A percentile compares a stretch with the other conserved stretches of the same genome.
Conservation (phyloP, 495 filamentous ascomycete genomes). For the Aspergillus diversus region DNA sequence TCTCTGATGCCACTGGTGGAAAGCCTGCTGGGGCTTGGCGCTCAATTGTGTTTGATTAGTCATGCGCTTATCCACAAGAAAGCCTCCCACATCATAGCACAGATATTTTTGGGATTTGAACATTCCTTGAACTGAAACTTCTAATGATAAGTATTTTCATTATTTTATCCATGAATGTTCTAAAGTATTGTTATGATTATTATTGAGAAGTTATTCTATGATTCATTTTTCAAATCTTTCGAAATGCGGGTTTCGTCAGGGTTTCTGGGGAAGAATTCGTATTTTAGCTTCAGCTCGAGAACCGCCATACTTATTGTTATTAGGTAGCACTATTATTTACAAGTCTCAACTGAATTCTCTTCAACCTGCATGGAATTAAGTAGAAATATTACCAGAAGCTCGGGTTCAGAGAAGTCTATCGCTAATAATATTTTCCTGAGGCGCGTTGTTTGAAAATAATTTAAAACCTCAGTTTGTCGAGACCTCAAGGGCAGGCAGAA, state of each 20-base stretch:
- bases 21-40: too few relatives aligned
- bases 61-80: slow-evolving; percentile 13
- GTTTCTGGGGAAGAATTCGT: too few relatives aligned
- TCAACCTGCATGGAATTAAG: too few relatives aligned
- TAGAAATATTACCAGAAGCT: too few relatives aligned
- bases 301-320: too few relatives aligned
- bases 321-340: too few relatives aligned
- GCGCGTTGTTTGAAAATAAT: background rate
- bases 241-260: slow-evolving; percentile 9
- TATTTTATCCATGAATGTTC: slow-evolving; percentile 32
- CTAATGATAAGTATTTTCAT: slow-evolving; percentile 77
- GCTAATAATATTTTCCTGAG: too few relatives aligned
- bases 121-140: background rate
- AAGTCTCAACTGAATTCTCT: too few relatives aligned
- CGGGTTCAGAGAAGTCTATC: too few relatives aligned
- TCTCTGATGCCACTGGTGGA: too few relatives aligned
- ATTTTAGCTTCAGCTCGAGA: background rate
- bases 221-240: too few relatives aligned
- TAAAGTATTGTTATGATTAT: slow-evolving; percentile 47
- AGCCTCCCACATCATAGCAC: slow-evolving; percentile 27
- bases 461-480: slow-evolving; percentile 4
- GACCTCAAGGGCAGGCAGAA: slow-evolving; percentile 18
- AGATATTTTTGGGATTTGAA: background rate
- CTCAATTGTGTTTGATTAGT: slow-evolving; percentile 15
- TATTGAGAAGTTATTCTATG: too few relatives aligned